Conservation (phyloP, 306 rosid species). For the Potentilla sterilis region DNA sequence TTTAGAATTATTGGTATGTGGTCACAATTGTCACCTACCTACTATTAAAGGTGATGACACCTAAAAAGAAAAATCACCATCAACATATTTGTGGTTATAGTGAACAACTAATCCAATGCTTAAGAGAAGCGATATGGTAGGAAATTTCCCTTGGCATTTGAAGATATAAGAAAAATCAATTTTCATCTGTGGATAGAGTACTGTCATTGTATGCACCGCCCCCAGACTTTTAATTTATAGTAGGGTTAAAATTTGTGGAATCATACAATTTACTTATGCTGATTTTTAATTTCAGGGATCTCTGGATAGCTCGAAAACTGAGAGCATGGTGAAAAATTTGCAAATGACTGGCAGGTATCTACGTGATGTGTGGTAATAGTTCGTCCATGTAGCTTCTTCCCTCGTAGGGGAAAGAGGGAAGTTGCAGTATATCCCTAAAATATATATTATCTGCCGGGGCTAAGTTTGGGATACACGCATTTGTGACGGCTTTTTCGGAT, state of each 20-base stretch:
- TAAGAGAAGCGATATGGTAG: neutral
- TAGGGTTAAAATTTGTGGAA: neutral
- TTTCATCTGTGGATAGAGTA: neutral
- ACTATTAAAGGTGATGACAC: neutral
- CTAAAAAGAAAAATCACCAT: neutral
- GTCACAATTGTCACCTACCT: conserved; percentile 18
- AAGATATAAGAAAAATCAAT: neutral
- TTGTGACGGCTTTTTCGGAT: conserved; percentile 22
- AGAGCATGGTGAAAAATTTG: conserved; percentile 86
- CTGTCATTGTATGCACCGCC: neutral
- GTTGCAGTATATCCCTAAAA: conserved; percentile 15
- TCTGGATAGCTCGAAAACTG: conserved; percentile 79
- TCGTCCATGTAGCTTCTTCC: conserved; percentile 10
- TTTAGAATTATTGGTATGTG: conserved; percentile 6
- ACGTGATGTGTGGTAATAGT: conserved; percentile 92
- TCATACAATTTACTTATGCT: neutral
- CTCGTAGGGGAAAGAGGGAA: neutral
- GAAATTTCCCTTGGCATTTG: neutral
- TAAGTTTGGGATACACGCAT: conserved; percentile 23
- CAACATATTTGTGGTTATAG: neutral
- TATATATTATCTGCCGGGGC: neutral
- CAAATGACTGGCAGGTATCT: conserved; percentile 81
- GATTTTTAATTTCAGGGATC: conserved; percentile 69
- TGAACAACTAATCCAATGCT: neutral
- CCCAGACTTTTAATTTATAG: neutral